phyloP scores from a whole-genome alignment of 352 stramenopile species.

The Lagenidium giganteum region DNA sequence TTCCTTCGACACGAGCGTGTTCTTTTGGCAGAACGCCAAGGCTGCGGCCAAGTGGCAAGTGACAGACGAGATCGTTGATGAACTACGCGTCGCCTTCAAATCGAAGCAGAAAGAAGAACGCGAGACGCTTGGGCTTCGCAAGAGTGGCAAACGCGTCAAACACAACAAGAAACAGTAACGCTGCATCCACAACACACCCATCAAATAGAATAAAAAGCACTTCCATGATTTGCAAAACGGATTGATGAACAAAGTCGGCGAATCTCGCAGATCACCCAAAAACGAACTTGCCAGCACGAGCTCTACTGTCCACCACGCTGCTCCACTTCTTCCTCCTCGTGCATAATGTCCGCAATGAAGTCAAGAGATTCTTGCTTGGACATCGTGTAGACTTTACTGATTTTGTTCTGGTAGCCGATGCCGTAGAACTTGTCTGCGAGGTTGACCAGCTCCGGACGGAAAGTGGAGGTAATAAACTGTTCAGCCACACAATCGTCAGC shows the following conservation, averaged over 20 bases:
- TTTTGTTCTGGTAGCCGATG: constrained; percentile 98
- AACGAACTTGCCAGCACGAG: no score
- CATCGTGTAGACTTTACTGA: constrained; percentile 87
- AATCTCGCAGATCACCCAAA: no score
- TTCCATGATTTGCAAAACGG: no score
- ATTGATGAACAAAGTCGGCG: no score
- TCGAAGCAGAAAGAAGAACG: constrained; percentile 62
- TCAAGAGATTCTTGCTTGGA: constrained; percentile 94
- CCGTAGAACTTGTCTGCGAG: constrained; percentile 95
- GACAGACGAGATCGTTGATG: no score
- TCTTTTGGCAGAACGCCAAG: constrained; percentile 90
- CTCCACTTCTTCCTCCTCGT: constrained; percentile 59
- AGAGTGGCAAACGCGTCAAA: constrained; percentile 52
- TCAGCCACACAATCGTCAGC: background rate
- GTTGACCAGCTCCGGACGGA: constrained; percentile 95
- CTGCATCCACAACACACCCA: no score
- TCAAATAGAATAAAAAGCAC: background rate
- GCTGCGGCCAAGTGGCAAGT: constrained; percentile 54
- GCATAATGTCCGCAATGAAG: constrained; percentile 90
- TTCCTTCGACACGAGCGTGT: constrained; percentile 92
- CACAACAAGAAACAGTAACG: constrained; percentile 16
- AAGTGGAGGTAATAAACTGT: constrained; percentile 96
- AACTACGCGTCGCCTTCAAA: constrained; percentile 44
- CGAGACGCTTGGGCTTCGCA: constrained; percentile 41
- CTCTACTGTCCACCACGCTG: no score